Percentiles rank a stretch among this genome's conserved stretches.
These are phyloP conservation scores for Citrus maxima DNA, from an alignment of 345 rosid genomes.

Conservation along the genomic window DNA sequence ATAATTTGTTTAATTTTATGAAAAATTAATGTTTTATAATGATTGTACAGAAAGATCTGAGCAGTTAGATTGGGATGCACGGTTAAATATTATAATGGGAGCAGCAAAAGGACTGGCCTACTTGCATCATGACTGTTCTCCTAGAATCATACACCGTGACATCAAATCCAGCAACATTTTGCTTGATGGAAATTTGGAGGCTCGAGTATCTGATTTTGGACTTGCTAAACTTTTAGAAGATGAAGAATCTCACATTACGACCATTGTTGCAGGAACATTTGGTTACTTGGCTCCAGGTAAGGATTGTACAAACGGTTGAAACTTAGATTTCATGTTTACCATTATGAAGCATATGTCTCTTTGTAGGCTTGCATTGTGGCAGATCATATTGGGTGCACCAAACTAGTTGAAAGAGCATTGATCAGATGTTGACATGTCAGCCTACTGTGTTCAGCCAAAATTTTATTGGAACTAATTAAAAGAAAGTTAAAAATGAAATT, in stretches of 20 bases:
- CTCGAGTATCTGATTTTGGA: slow-evolving; percentile 98
- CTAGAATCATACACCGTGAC: slow-evolving; percentile 98
- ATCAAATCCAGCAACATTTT: slow-evolving; percentile 96
- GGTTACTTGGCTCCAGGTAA: slow-evolving; percentile 99
- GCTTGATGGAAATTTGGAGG: slow-evolving; percentile 95
- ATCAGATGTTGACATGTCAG: slow-evolving; percentile 2
- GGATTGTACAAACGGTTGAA: slow-evolving; percentile 10
- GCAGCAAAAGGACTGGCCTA: slow-evolving; percentile 98
- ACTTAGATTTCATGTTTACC: background rate
- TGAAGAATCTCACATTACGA: slow-evolving; percentile 96
- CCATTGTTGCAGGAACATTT: slow-evolving; percentile 98
- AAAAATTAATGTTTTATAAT: slow-evolving; percentile 9
- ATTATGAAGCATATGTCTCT: background rate
- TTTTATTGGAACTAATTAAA: background rate
- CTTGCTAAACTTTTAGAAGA: slow-evolving; percentile 94
- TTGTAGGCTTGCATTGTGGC: background rate
- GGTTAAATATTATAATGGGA: slow-evolving; percentile 85
- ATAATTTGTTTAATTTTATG: background rate
- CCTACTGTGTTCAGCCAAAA: background rate
- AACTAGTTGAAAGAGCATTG: background rate
- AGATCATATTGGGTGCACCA: background rate
- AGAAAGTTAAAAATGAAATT: background rate
- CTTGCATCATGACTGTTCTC: slow-evolving; percentile 98
- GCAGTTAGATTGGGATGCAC: slow-evolving; percentile 92
- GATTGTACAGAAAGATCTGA: slow-evolving; percentile 74